Base-by-base conservation (phyloP, 345 rosid genomes). In the Microcos paniculata region DNA sequence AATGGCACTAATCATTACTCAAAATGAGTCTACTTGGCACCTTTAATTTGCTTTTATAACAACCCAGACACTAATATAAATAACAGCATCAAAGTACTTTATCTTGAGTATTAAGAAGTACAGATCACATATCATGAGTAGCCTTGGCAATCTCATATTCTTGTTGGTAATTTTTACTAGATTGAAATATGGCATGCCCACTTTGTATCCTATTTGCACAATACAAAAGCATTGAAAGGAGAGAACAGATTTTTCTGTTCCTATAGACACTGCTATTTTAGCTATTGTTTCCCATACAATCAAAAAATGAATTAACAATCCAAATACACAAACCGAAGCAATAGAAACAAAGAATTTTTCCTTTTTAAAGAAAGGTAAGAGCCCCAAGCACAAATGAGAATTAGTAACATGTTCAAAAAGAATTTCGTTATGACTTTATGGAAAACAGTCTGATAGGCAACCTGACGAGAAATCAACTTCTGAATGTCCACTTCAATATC, bases 401-500 rank as follows among this genome's bases (percentile, higher is more conserved):
- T 19, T 16, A 51, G 30, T 13, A 42, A 56, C 72, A 67, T n/a
- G 2, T 5, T n/a, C 8, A 30, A 2, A 14, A 58, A 74, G 55
- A 46, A 16, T 14, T 52, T 12, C 16, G 7, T 13, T 28, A 46
- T 63, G 43, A 66, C 24, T 55, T 71, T 38, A 12, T 38, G 19
- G 28, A 52, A 57, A 69, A 51, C 68, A 62, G 57, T 58, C 56
- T 35, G 48, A 79, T 8, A 23, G n/a, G 43, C 48, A 59, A 93
- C 99, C 99, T 91, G 92, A 26, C 70, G 76, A 35, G 99, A 87
- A 61, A 95, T 88, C 77, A 89, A 73, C 61, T 83, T 78, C 19
- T 87, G 90, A 73, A 94, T 76, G 77, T 85, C 83, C 46, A 77
- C 68, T 77, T 90, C 82, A 61, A 80, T 48, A 74, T 87, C 86